Conservation (phyloP, 805 yeast genomes). For the Blastobotrys muscicola region DNA sequence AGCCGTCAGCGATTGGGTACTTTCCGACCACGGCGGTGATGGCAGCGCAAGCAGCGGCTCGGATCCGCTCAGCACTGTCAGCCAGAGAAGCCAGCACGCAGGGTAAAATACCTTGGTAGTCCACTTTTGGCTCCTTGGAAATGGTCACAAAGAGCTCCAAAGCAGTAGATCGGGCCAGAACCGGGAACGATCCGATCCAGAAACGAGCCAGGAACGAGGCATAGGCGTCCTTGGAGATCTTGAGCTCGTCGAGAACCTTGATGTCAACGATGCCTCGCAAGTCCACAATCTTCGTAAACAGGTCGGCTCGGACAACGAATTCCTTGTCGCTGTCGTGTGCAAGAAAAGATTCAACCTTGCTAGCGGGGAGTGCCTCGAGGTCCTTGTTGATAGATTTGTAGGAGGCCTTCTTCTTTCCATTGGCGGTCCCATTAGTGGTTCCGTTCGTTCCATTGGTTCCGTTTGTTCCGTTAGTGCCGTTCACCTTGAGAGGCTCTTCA, state of each 20-base stretch:
- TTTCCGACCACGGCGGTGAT: slow-evolving; percentile 17
- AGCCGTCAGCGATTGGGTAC: slow-evolving; percentile 14
- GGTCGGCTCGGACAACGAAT: slow-evolving; percentile 3
- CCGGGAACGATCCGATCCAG: slow-evolving; percentile 27
- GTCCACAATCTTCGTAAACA: slow-evolving; percentile 3
- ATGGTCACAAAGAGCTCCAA: slow-evolving; percentile 16
- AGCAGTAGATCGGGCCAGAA: slow-evolving; percentile 29
- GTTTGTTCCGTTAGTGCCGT: slow-evolving; percentile 2
- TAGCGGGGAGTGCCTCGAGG: slow-evolving; percentile 3
- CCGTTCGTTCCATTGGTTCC: not conserved
- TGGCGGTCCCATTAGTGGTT: slow-evolving; percentile 14
- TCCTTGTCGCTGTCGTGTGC: slow-evolving; percentile 6
- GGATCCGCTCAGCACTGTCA: slow-evolving; percentile 26
- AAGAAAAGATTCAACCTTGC: slow-evolving; percentile 11
- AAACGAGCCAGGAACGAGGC: slow-evolving; percentile 29
- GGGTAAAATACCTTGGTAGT: slow-evolving; percentile 30
- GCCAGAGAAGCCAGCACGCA: slow-evolving; percentile 24
- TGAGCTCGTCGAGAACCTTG: slow-evolving; percentile 2
- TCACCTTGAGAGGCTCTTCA: slow-evolving; percentile 9
- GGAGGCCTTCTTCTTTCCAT: slow-evolving; percentile 1
- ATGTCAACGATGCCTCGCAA: too few species aligned
- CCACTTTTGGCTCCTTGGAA: slow-evolving; percentile 12
- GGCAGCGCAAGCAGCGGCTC: slow-evolving; percentile 22
- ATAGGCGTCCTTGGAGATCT: slow-evolving; percentile 4
- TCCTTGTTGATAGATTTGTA: slow-evolving; percentile 1